Percentiles rank a stretch among this genome's conserved stretches.
phyloP scores from a whole-genome alignment of 2,329 filamentous ascomycete genomes.

The Colletotrichum sidae region DNA sequence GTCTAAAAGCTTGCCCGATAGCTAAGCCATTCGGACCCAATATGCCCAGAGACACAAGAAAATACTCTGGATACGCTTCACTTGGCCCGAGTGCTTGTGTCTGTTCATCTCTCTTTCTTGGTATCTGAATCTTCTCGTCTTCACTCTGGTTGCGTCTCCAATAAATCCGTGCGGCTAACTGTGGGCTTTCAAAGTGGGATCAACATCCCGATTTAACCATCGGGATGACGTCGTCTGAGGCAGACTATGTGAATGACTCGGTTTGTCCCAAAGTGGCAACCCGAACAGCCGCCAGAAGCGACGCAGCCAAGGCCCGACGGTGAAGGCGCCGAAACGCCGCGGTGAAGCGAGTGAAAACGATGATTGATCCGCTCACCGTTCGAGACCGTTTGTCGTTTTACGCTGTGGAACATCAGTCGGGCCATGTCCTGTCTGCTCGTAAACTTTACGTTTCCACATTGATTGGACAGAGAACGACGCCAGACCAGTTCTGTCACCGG shows the following conservation, averaged over 20 bases:
- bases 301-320: not conserved
- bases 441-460: no score
- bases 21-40: constrained; percentile 16
- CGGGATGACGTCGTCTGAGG: constrained; percentile 24
- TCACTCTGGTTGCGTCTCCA: not conserved
- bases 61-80: constrained; percentile 3
- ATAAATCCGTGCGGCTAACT: constrained; percentile 14
- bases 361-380: no score
- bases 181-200: constrained; percentile 18
- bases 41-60: constrained; percentile 21
- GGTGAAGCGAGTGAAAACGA: not conserved
- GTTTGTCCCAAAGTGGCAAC: constrained; percentile 15
- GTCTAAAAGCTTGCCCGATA: constrained; percentile 22
- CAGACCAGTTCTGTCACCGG: no score
- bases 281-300: constrained; percentile 24
- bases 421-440: not conserved
- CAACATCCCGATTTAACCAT: constrained; percentile 14
- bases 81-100: constrained; percentile 33
- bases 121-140: not conserved
- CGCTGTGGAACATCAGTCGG: constrained; percentile 12
- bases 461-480: no score
- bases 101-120: constrained; percentile 3
- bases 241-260: constrained; percentile 6
- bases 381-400: no score
- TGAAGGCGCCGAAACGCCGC: constrained; percentile 13